Base-by-base conservation (phyloP, 1,284 basidiomycete genomes). In the Apiotrichum domesticum region DNA sequence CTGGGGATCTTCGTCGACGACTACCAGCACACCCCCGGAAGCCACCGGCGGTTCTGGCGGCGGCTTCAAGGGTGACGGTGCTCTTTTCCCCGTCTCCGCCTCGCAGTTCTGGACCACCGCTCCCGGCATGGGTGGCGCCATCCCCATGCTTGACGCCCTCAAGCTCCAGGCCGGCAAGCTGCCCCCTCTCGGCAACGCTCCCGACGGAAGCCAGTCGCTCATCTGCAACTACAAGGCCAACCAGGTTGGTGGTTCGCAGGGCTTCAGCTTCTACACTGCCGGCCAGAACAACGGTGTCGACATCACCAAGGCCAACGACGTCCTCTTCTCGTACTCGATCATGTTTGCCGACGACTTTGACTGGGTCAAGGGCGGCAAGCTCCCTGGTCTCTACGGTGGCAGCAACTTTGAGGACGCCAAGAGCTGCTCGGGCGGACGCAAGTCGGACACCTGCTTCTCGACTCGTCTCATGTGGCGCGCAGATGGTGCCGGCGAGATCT, bases 291-390 rank as follows among this genome's bases (percentile, higher is more conserved):
- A 35, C 41, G 54, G 61, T 40, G 67, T 71, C 52, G 59, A 64
- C 43, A 54, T 70, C n/a, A 58, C 60, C 32, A 35, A 46, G 9
- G 72, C 75, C 7, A 67, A 52, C 8, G 74, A 76, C 49, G 67
- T 75, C 46, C 50, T 66, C 8, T 66, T 77, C 52, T 66, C 66
- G 2, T 79, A 78, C 65, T 68, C 71, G 0, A 71, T 77, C 54
- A 76, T 59, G 57, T 74, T 79, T 56, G 62, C 69, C 6, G 61
- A 62, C 13, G 67, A 66, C 34, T 79, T 76, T 62, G 61, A 74
- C 47, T 79, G 72, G 57, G 42, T 72, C 52, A 69, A 74, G 51
- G 76, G 76, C 14, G 78, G 78, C 39, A 79, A 79, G 58, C 68
- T 79, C 29, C 77, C 78, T 1, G 78, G 78, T 14, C 58, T 78